Evolutionary conservation across 306 rosid species (phyloP), one percentile per base, ranked within the genome.

Genomic region (Hylodesmum podocarpum): DNA sequence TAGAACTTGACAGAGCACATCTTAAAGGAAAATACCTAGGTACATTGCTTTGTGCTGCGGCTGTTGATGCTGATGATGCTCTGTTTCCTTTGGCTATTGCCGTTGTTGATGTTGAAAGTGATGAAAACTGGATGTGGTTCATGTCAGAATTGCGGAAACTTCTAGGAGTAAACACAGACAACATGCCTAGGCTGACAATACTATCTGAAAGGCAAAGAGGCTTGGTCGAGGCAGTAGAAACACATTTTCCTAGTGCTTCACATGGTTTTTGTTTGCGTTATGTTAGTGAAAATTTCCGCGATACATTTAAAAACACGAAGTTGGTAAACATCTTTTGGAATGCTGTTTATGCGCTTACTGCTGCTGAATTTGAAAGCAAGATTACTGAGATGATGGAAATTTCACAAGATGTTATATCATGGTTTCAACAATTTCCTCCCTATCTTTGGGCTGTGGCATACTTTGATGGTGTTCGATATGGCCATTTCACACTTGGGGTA

Each of bases 121-220:
- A 92, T 24, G 98, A 95, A 75, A 95, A 89, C 81, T 95, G 98
- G 98, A 92, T 95, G 97, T 95, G 98, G 98, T 95, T 95, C 81
- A 92, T 95, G 95, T 95, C 98, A 50, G 97, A 95, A 81, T 75
- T 95, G 77, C 89, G 98, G 8, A 95, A 92, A 89, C 97, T 95
- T 86, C 89, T 95, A 24, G 98, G 94, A 82, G 94, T 94, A 61
- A 94, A 90, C 86, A 94, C 98, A 55, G 98, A 94, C 58, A 94
- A 66, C 88, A 91, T 94, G 98, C 98, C 98, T 62, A 91, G 97
- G 59, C 88, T 94, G 54, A 94, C 98, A 33, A 87, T 94, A 78
- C 88, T 94, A 66, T 94, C 98, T 6, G 98, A 94, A 84, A 90
- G 98, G 85, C 96, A 88, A 66, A 79, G 86, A 50, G 96, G 91